Conservation (phyloP, 441 rosid species). For the Corymbia citriodora region DNA sequence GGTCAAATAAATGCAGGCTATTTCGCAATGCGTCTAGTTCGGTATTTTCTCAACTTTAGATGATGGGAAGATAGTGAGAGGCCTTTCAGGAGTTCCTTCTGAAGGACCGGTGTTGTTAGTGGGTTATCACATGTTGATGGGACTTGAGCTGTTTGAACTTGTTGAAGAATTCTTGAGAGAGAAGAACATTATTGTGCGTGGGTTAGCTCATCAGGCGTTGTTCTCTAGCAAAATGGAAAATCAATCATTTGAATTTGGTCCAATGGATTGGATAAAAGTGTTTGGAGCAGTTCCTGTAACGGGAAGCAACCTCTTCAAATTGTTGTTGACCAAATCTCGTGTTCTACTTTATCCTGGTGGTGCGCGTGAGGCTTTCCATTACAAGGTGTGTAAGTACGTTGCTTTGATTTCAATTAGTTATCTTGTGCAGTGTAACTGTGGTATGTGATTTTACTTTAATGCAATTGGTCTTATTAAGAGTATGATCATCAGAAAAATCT, state of each 20-base stretch:
- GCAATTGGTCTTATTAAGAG: neutral
- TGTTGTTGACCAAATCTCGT: neutral
- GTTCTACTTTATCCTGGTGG: neutral
- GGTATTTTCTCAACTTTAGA: neutral
- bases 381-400: neutral
- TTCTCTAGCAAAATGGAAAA: neutral
- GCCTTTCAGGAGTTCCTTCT: neutral
- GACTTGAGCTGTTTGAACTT: neutral
- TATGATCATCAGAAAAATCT: neutral
- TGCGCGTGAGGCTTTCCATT: neutral
- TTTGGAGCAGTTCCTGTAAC: neutral
- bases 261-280: neutral
- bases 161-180: neutral
- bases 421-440: neutral
- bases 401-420: neutral
- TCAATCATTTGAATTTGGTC: neutral
- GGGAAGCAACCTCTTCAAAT: neutral
- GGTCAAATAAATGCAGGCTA: neutral
- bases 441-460: neutral
- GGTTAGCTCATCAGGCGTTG: neutral
- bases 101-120: neutral
- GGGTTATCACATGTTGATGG: neutral
- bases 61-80: neutral
- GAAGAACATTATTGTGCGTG: neutral
- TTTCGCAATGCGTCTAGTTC: neutral